Base-by-base conservation (phyloP, 768 basidiomycete genomes). In the Tylopilus balloui region DNA sequence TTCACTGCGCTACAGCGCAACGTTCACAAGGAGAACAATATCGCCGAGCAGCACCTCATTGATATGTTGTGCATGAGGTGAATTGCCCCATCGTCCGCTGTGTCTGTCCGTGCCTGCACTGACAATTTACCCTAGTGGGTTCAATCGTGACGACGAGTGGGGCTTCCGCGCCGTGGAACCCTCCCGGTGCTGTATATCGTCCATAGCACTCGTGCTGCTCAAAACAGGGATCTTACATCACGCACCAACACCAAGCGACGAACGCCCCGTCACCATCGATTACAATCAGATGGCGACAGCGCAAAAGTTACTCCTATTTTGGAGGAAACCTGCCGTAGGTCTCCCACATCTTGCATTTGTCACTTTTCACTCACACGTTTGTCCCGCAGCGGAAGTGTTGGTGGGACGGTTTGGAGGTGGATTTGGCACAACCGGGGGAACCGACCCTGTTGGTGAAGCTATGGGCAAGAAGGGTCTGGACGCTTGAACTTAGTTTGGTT, bases 1-100 rank as follows among this genome's bases (percentile, higher is more conserved):
- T 99, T 99, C 68, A 95, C 95, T 3, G 96, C 96, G 34, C 75
- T 99, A 48, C 95, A 99, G 75, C 79, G 96, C 60, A 99, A 99
- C 69, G 95, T 98, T 55, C 95, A 95, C 72, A 95, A 95, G 75
- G 95, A 97, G 73, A 97, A 97, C 66, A 98, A 99, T 67, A 78
- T 96, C 46, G 96, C 96, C 15, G 96, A 99, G 71, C 95, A 98
- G 71, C 96, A 99, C 73, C 74, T 99, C 60, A 99, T 99, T 70
- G 96, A 98, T 71, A 99, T 99, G 96, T 77, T 99, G 54, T 98
- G 95, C 73, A 96, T 97, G 92, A 96, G 93, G 95, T 95, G 65
- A 71, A 38, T 39, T 12, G 39, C 34, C 20, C 10, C 19, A 41
- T 51, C 36, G 21, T 15, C 36, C 13, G 39, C 32, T 48, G 52